phyloP scores from a whole-genome alignment of 495 filamentous ascomycete species.

The Venustampulla echinocandica region DNA sequence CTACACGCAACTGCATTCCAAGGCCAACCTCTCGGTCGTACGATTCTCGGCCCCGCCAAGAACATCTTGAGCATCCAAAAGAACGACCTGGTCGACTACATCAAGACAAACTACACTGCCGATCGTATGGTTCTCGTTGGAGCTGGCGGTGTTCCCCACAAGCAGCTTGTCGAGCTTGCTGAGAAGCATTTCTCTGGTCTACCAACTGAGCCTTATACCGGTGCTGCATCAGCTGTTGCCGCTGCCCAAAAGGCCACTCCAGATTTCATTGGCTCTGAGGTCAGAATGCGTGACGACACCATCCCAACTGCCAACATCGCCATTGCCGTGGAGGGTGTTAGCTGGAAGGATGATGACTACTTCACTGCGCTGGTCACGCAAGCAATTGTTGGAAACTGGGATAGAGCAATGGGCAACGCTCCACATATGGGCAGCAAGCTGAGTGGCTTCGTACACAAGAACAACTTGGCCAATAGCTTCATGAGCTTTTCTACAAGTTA shows the following conservation, averaged over 20 bases:
- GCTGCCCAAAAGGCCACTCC: constrained; percentile 74
- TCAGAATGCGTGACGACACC: constrained; percentile 90
- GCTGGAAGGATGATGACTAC: constrained; percentile 98
- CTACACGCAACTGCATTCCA: constrained; percentile 97
- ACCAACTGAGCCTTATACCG: constrained; percentile 57
- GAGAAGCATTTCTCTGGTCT: constrained; percentile 89
- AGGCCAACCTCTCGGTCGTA: constrained; percentile 89
- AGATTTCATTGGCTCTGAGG: constrained; percentile 92
- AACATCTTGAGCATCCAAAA: constrained; percentile 96
- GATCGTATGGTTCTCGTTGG: constrained; percentile 99
- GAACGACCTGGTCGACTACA: constrained; percentile 84
- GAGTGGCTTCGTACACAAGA: constrained; percentile 81
- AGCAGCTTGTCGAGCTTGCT: constrained; percentile 87
- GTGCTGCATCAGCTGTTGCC: constrained; percentile 52
- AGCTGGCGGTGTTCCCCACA: constrained; percentile 87
- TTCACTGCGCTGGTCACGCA: constrained; percentile 96
- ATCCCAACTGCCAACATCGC: constrained; percentile 95
- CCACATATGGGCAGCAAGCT: constrained; percentile 96
- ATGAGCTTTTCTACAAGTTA: constrained; percentile 99
- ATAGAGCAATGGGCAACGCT: constrained; percentile 95
- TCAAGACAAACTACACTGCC: constrained; percentile 98
- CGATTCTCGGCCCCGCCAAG: constrained; percentile 93
- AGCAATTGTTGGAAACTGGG: constrained; percentile 99
- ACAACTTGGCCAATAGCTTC: constrained; percentile 96
- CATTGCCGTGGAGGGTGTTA: constrained; percentile 97